Conservation (phyloP, 306 rosid species). For the Vigna angularis region DNA sequence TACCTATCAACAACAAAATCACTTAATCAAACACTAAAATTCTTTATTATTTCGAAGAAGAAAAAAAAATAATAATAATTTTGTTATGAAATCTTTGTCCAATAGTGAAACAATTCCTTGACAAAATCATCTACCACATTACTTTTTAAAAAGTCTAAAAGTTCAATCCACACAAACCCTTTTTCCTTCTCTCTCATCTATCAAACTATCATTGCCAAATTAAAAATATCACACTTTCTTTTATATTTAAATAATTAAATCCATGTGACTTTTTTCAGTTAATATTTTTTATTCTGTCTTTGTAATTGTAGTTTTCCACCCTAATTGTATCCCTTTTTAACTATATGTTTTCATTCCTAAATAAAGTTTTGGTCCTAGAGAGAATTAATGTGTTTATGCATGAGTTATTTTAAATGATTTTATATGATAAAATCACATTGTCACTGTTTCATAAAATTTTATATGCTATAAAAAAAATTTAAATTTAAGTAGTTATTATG, state of each 20-base stretch:
- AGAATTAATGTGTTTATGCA: too few relatives aligned
- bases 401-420: too few relatives aligned
- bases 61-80: not conserved
- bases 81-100: conserved; percentile 52
- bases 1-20: conserved; percentile 37
- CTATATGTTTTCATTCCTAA: not conserved
- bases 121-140: conserved; percentile 48
- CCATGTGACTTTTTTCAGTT: too few relatives aligned
- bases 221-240: not conserved
- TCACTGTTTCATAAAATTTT: too few relatives aligned
- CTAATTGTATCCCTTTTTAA: not conserved
- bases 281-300: not conserved
- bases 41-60: conserved; percentile 9
- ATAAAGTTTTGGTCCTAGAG: not conserved
- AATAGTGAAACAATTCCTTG: conserved; percentile 39
- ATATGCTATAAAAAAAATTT: too few relatives aligned
- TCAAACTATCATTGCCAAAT: conserved; percentile 9
- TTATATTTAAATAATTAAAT: not conserved
- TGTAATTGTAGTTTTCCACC: not conserved
- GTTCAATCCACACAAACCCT: conserved; percentile 27
- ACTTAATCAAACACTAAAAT: conserved; percentile 9
- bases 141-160: conserved; percentile 40
- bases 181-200: not conserved
- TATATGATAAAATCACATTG: too few relatives aligned
- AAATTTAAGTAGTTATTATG: too few relatives aligned